Evolutionary conservation across 495 filamentous ascomycete genomes (phyloP).

Genomic region (Hypomontagnella monticulosa): DNA sequence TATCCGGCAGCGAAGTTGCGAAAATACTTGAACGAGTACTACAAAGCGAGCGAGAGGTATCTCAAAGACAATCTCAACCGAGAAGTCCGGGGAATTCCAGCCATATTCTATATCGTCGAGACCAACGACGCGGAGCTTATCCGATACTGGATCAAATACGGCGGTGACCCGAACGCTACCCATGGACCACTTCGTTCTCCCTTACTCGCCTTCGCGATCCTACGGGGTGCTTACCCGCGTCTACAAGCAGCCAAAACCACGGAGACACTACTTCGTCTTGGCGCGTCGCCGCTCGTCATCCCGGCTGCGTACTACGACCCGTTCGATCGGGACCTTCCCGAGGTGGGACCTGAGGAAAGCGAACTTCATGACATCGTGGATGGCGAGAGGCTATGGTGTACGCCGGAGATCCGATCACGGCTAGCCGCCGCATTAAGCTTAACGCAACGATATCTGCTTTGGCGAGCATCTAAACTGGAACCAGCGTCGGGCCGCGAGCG

Average conservation of each 20-base stretch:
- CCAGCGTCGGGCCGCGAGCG: constrained; percentile 23
- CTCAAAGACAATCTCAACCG: constrained; percentile 45
- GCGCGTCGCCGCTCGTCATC: constrained; percentile 42
- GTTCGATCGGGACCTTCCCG: constrained; percentile 23
- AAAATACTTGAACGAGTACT: constrained; percentile 42
- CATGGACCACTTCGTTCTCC: constrained; percentile 46
- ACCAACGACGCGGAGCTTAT: constrained; percentile 52
- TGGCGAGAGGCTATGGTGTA: constrained; percentile 20
- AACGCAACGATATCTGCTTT: constrained; percentile 35
- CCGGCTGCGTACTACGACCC: constrained; percentile 28
- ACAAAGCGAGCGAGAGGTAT: constrained; percentile 3
- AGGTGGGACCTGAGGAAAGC: constrained; percentile 7
- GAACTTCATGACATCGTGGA: constrained; percentile 16
- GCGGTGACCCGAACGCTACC: constrained; percentile 48
- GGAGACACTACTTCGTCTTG: constrained; percentile 52
- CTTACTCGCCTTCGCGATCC: constrained; percentile 57
- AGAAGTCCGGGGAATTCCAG: constrained; percentile 48
- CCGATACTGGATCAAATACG: constrained; percentile 47
- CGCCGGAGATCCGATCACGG: constrained; percentile 6
- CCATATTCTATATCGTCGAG: constrained; percentile 57
- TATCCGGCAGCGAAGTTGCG: constrained; percentile 24
- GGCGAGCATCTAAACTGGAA: constrained; percentile 20
- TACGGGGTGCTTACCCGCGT: constrained; percentile 37
- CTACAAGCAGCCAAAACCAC: constrained; percentile 48
- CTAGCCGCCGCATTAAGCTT: constrained; percentile 22